Evolutionary conservation across 495 filamentous ascomycete genomes (phyloP).

Genomic region (Aspergillus incahuasiensis): DNA sequence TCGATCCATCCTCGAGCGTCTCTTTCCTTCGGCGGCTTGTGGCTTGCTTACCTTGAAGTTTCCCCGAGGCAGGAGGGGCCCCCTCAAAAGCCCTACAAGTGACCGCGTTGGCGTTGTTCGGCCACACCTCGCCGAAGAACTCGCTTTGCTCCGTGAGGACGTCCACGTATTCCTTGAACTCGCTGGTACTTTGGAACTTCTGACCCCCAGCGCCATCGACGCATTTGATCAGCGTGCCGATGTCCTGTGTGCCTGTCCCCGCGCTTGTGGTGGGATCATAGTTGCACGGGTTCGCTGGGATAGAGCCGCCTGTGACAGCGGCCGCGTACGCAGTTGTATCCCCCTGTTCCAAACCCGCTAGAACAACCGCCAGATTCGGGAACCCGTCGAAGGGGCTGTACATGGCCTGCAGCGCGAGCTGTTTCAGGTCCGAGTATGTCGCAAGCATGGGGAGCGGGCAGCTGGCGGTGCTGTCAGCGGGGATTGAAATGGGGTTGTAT

Average conservation of each 20-base stretch:
- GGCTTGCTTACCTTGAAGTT: neutral
- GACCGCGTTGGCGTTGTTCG: neutral
- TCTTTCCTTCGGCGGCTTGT: no score
- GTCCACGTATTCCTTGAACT: neutral
- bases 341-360: neutral
- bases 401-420: neutral
- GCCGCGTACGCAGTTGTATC: neutral
- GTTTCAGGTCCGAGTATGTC: slow-evolving; percentile 23
- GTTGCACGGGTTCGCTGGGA: neutral
- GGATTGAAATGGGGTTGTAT: slow-evolving; percentile 35
- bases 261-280: neutral
- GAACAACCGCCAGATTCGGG: neutral
- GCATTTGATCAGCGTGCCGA: neutral
- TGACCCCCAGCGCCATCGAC: neutral
- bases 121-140: slow-evolving; percentile 1
- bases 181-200: neutral
- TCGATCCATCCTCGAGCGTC: no score
- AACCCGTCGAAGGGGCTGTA: neutral
- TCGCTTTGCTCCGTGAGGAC: neutral
- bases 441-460: slow-evolving; percentile 9
- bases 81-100: neutral
- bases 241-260: neutral
- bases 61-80: neutral
- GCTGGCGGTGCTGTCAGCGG: neutral
- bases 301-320: neutral